Conservation (phyloP, 1,284 basidiomycete genomes). For the Amylostereum chailletii region DNA sequence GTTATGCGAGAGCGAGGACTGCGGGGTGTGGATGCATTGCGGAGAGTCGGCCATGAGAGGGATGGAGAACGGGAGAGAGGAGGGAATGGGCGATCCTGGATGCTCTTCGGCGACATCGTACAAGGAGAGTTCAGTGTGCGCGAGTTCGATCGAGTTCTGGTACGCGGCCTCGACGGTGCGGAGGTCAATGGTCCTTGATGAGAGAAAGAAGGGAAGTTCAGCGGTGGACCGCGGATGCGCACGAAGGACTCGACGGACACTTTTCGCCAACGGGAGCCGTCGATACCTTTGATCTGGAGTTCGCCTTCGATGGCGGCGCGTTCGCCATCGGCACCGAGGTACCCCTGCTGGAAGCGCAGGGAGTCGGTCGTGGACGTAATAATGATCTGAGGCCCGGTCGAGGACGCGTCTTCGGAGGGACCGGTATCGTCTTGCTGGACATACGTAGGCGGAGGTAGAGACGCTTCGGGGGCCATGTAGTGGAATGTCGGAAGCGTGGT, state of each 20-base stretch:
- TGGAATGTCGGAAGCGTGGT: slow-evolving; percentile 4
- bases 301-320: slow-evolving; percentile 75
- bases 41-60: slow-evolving; percentile 67
- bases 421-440: slow-evolving; percentile 20
- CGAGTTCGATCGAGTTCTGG: slow-evolving; percentile 57
- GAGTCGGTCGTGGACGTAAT: slow-evolving; percentile 58
- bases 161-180: slow-evolving; percentile 58
- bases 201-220: slow-evolving; percentile 2
- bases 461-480: slow-evolving; percentile 11
- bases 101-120: slow-evolving; percentile 25
- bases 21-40: slow-evolving; percentile 64
- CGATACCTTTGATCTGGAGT: slow-evolving; percentile 66
- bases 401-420: slow-evolving; percentile 1
- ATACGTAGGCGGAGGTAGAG: slow-evolving; percentile 31
- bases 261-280: slow-evolving; percentile 49
- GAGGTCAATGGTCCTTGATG: slow-evolving; percentile 50
- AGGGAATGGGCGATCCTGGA: slow-evolving; percentile 34
- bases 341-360: slow-evolving; percentile 73
- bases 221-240: slow-evolving; percentile 5
- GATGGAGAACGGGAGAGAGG: slow-evolving; percentile 67
- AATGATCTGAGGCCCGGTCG: slow-evolving; percentile 45
- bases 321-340: slow-evolving; percentile 70
- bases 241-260: slow-evolving; percentile 40
- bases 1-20: slow-evolving; percentile 57
- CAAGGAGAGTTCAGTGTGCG: slow-evolving; percentile 41